Evolutionary conservation across 345 rosid genomes (phyloP).

Genomic region (Gossypium longicalyx): DNA sequence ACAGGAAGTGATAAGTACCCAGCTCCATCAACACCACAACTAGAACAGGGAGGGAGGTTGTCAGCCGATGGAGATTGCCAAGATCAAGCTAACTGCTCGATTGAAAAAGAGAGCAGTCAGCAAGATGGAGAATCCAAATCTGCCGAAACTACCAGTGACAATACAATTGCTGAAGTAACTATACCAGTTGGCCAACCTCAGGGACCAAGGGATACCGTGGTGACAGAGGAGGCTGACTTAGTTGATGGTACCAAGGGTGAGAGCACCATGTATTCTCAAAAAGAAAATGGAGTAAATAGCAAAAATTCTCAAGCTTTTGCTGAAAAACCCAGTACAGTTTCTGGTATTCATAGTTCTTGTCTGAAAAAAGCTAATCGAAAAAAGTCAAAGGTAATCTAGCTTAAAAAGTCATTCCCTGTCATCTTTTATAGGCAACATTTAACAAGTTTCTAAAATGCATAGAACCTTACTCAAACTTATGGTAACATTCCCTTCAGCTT

Average conservation of each 20-base stretch:
- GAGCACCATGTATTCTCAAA: constrained; percentile 14
- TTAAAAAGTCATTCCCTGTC: not conserved
- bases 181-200: constrained; percentile 24
- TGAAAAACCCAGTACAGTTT: constrained; percentile 31
- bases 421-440: constrained; percentile 1
- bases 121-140: constrained; percentile 80
- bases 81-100: constrained; percentile 49
- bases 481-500: not conserved
- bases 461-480: not conserved
- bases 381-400: constrained; percentile 52
- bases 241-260: constrained; percentile 33
- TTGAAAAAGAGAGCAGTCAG: constrained; percentile 54
- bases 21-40: constrained; percentile 84
- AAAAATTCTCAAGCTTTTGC: constrained; percentile 17
- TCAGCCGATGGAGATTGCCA: constrained; percentile 66
- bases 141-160: constrained; percentile 65
- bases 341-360: constrained; percentile 34
- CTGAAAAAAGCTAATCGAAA: constrained; percentile 50
- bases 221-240: constrained; percentile 49
- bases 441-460: not conserved
- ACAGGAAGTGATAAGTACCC: constrained; percentile 50
- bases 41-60: constrained; percentile 51
- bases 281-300: constrained; percentile 29
- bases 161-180: constrained; percentile 33
- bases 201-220: constrained; percentile 18